phyloP scores from a whole-genome alignment of 768 basidiomycete genomes.

The Coprinopsis cinerea region DNA sequence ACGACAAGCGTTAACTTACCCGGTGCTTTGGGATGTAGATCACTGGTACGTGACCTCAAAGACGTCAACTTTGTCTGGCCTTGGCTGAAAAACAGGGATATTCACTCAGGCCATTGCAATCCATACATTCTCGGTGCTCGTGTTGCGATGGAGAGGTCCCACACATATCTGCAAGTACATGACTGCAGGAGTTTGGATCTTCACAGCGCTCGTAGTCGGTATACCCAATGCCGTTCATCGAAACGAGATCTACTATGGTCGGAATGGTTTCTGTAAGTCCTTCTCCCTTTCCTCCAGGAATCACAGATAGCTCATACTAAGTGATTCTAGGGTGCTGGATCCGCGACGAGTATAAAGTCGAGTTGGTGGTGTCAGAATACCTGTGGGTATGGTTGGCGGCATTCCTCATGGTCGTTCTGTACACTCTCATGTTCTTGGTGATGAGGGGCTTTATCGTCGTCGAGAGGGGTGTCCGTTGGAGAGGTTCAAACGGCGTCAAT shows the following conservation, averaged over 20 bases:
- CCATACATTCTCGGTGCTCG: constrained; percentile 46
- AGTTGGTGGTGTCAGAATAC: constrained; percentile 43
- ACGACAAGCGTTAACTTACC: neutral
- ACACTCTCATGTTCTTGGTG: constrained; percentile 38
- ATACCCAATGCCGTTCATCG: constrained; percentile 30
- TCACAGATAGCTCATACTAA: neutral
- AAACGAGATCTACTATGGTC: constrained; percentile 34
- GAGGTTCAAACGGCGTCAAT: neutral
- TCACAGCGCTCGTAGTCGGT: constrained; percentile 32
- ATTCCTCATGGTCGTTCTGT: constrained; percentile 35
- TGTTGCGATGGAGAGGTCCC: constrained; percentile 31
- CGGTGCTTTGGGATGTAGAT: constrained; percentile 10
- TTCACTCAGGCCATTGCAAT: constrained; percentile 35
- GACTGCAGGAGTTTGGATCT: constrained; percentile 34
- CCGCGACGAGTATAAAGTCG: constrained; percentile 21
- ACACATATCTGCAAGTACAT: constrained; percentile 25
- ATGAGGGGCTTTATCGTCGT: constrained; percentile 32
- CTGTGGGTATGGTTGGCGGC: constrained; percentile 48
- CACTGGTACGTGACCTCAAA: constrained; percentile 16
- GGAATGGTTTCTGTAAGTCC: constrained; percentile 33
- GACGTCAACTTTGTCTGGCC: neutral
- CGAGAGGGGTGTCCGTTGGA: constrained; percentile 21
- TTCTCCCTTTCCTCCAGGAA: neutral
- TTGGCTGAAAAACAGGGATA: neutral
- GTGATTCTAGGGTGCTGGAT: constrained; percentile 49